These are phyloP conservation scores for Echeveria elegans DNA, from an alignment of 164 flowering plant species.

Conservation along the genomic window DNA sequence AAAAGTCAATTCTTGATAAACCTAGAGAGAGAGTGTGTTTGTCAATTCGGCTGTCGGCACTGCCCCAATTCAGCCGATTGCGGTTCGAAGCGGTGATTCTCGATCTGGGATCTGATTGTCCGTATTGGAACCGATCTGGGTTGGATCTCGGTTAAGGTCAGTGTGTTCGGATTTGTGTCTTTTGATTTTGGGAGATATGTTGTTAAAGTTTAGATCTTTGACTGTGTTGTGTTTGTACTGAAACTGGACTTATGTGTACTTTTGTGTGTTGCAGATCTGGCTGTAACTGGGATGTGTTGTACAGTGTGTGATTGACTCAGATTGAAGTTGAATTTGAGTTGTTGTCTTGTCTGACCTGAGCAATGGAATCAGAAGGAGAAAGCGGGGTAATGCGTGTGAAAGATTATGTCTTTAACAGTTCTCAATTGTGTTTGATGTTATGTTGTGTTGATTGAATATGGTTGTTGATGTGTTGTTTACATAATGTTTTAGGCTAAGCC, in stretches of 20 bases:
- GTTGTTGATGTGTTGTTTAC: slow-evolving; percentile 3
- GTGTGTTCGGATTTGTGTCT: background rate
- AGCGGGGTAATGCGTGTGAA: slow-evolving; percentile 26
- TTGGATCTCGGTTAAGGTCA: background rate
- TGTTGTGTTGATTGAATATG: background rate
- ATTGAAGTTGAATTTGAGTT: background rate
- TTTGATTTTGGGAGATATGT: background rate
- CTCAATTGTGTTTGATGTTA: background rate
- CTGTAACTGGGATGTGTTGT: background rate
- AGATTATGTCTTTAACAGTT: background rate
- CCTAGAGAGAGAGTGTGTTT: background rate
- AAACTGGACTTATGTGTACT: no score
- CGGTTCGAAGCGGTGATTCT: background rate
- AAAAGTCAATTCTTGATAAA: no score
- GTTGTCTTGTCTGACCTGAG: background rate
- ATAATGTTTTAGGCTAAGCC: slow-evolving; percentile 27
- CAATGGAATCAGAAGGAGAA: slow-evolving; percentile 47
- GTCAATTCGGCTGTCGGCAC: background rate
- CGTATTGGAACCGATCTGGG: background rate
- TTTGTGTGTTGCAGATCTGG: background rate
- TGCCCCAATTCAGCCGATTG: background rate
- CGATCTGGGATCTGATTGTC: background rate
- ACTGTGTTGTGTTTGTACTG: background rate
- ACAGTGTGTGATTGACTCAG: background rate
- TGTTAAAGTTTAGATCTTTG: slow-evolving; percentile 1